Evolutionary conservation across 139 green algal species (phyloP).

Genomic region (Marvania coccoides): DNA sequence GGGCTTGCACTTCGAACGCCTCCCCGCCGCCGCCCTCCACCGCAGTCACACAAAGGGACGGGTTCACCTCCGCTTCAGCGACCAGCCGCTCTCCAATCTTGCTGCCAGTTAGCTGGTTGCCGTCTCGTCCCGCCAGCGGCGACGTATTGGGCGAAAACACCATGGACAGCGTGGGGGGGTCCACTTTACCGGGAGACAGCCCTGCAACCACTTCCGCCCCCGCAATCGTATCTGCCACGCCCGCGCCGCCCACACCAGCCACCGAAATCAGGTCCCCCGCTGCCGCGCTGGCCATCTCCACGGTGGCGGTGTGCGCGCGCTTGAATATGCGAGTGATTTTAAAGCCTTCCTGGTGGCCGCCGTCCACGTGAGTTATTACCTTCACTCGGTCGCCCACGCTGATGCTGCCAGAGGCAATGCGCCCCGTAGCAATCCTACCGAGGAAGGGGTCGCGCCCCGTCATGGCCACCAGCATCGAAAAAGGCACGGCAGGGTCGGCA

Average conservation of each 20-base stretch:
- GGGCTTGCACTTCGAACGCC: constrained; percentile 71
- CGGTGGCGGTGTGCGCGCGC: constrained; percentile 34
- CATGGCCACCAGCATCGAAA: constrained; percentile 78
- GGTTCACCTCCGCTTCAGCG: constrained; percentile 76
- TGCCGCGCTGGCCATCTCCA: constrained; percentile 49
- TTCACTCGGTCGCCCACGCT: constrained; percentile 56
- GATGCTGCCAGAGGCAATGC: constrained; percentile 53
- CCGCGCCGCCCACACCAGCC: constrained; percentile 38
- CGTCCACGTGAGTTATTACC: constrained; percentile 27
- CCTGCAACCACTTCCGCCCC: constrained; percentile 19
- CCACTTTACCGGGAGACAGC: constrained; percentile 66
- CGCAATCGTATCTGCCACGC: constrained; percentile 74
- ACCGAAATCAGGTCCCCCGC: constrained; percentile 80
- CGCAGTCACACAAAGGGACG: constrained; percentile 48
- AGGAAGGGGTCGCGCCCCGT: constrained; percentile 77
- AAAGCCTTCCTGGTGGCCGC: constrained; percentile 14
- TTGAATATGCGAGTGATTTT: constrained; percentile 68
- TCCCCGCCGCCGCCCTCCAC: constrained; percentile 25
- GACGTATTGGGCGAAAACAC: constrained; percentile 82
- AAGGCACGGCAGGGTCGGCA: constrained; percentile 25
- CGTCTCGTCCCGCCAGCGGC: constrained; percentile 58
- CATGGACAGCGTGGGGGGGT: constrained; percentile 86
- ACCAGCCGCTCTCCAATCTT: constrained; percentile 73
- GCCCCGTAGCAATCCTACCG: constrained; percentile 70
- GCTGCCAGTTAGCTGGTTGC: constrained; percentile 64